These are phyloP conservation scores for Stentor roeselii DNA, from an alignment of 73 alveolate genomes.

Conservation along the genomic window DNA sequence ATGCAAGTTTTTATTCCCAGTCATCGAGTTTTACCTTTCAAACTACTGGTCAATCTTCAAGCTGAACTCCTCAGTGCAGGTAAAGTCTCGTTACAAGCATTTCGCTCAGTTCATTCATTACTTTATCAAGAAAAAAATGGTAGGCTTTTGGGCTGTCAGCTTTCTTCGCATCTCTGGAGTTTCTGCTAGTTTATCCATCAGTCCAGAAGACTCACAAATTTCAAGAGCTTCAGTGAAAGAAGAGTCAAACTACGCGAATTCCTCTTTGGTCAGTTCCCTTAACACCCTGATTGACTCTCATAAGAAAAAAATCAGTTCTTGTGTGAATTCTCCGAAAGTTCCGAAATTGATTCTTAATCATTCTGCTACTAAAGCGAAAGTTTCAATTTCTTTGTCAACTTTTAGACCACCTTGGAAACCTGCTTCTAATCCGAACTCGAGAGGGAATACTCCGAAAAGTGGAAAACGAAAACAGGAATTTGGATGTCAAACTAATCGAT, in stretches of 20 bases:
- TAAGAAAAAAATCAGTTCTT: background rate
- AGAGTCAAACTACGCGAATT: background rate
- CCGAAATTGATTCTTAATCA: background rate
- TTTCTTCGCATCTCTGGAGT: background rate
- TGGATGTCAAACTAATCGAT: background rate
- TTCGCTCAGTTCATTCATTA: background rate
- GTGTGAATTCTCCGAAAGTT: background rate
- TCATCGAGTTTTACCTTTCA: too few species aligned
- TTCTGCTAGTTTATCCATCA: background rate
- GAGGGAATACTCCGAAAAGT: background rate
- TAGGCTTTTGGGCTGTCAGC: background rate
- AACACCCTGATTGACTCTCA: background rate
- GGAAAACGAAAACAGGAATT: background rate
- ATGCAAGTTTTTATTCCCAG: constrained; percentile 2
- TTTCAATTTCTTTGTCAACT: background rate
- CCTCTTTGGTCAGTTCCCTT: background rate
- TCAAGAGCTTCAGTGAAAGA: background rate
- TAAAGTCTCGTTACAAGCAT: background rate
- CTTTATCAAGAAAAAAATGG: too few species aligned
- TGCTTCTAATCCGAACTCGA: background rate
- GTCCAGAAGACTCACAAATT: background rate
- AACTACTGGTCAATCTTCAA: background rate
- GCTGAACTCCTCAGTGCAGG: background rate
- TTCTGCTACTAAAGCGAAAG: background rate
- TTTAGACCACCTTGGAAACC: constrained; percentile 9